phyloP scores from a whole-genome alignment of 805 yeast species.

The Barnettozyma vustinii region DNA sequence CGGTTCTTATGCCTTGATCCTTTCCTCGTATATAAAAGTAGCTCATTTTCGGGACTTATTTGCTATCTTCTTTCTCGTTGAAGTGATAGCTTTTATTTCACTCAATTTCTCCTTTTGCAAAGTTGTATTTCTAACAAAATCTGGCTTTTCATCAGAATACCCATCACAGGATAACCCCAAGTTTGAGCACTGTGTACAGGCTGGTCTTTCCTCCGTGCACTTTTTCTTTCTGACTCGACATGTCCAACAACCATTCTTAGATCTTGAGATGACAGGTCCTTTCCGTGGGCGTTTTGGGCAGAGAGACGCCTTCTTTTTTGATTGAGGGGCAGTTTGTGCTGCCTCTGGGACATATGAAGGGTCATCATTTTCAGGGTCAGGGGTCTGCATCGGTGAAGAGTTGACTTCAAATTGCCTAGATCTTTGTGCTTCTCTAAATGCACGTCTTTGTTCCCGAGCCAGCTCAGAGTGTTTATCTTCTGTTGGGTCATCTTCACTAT shows the following conservation, averaged over 20 bases:
- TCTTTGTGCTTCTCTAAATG: constrained; percentile 3
- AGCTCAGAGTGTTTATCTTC: neutral
- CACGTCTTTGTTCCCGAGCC: constrained; percentile 7
- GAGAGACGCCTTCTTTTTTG: neutral
- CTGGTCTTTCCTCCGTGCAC: constrained; percentile 62
- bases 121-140: constrained; percentile 42
- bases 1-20: neutral
- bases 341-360: neutral
- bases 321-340: neutral
- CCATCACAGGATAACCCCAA: constrained; percentile 56
- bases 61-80: constrained; percentile 31
- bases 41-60: constrained; percentile 25
- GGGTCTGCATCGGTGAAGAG: neutral
- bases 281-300: neutral
- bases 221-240: constrained; percentile 68
- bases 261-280: constrained; percentile 29
- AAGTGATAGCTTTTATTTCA: constrained; percentile 44
- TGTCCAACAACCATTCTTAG: constrained; percentile 72
- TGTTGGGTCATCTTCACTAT: neutral
- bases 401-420: neutral
- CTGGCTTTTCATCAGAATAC: constrained; percentile 45
- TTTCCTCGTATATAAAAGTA: too few relatives aligned
- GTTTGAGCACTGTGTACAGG: constrained; percentile 51
- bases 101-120: constrained; percentile 41
- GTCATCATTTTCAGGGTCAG: neutral